Base-by-base conservation (phyloP, 192 early-diverging fungal species). In the Coemansia biformis region DNA sequence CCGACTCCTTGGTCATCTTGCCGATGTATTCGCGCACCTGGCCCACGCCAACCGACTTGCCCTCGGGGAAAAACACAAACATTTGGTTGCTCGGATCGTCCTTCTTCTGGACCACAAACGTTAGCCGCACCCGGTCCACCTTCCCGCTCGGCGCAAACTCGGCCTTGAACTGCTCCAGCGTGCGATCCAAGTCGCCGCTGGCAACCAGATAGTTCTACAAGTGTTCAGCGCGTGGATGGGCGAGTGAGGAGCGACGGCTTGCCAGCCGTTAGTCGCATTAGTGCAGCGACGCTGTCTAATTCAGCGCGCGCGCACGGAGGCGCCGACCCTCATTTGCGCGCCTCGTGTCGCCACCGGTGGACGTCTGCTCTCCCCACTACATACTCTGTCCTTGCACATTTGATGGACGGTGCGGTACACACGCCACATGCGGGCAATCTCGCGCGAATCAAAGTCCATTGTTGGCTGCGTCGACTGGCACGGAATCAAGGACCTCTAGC, bases 61-160 rank as follows among this genome's bases (percentile, higher is more conserved):
- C 90, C 29, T 91, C 90, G 9, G 91, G 86, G 79, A 98, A 96
- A 57, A 92, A 92, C 8, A 93, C 86, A 28, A 95, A 80, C 55
- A 93, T 78, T 54, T 90, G 86, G 47, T 90, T 90, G 26, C 79
- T 79, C 5, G 84, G 83, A 60, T 90, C 83, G 53, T 85, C 79
- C 53, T 83, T 79, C 57, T 85, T 86, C 51, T 88, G 81, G 23
- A 94, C 88, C 26, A 90, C 77, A 69, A 93, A 92, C 16, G 85
- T 91, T 68, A 96, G 78, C 4, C 68, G 67, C 14, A 79, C 77
- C 22, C 89, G 86, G 51, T 91, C 89, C 15, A 96, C 83, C 14
- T 80, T 75, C 39, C 88, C 88, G 46, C 70, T 76, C 4, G 71
- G 72, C 10, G 82, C 80, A 69, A 86, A 88, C 31, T 76, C 70